A percentile compares a stretch with the other conserved stretches of the same genome.
phyloP scores from a whole-genome alignment of 352 stramenopile genomes.

The Globisporangium spinosum region DNA sequence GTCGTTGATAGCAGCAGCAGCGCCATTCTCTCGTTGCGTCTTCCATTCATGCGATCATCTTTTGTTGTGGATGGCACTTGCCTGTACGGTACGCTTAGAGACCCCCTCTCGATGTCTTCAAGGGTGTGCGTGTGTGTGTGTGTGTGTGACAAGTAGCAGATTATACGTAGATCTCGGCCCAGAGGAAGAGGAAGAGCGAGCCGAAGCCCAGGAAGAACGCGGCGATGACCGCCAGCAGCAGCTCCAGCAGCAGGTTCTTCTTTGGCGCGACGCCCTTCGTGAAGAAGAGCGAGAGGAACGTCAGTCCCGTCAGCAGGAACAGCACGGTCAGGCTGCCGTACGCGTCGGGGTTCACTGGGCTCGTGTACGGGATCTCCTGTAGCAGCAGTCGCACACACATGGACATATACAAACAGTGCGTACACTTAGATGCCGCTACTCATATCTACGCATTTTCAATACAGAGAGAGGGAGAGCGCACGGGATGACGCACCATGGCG shows the following conservation, averaged over 20 bases:
- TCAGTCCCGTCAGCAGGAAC: slow-evolving; percentile 65
- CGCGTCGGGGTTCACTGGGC: slow-evolving; percentile 60
- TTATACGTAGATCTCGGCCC: slow-evolving; percentile 88
- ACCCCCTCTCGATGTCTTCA: background rate
- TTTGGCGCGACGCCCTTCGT: slow-evolving; percentile 64
- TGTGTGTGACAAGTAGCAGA: background rate
- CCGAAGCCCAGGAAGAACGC: slow-evolving; percentile 76
- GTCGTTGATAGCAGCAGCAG: background rate
- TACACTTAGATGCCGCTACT: background rate
- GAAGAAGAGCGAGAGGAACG: slow-evolving; percentile 83
- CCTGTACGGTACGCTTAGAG: too few relatives aligned
- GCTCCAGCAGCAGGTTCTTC: slow-evolving; percentile 76
- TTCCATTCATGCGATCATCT: background rate
- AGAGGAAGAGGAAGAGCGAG: slow-evolving; percentile 85
- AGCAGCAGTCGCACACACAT: background rate
- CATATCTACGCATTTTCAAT: background rate
- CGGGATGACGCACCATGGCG: background rate
- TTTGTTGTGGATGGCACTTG: background rate
- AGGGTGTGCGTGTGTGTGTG: background rate
- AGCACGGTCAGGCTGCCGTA: slow-evolving; percentile 63
- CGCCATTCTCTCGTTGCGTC: background rate
- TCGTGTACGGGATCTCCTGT: slow-evolving; percentile 82
- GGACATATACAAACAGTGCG: background rate
- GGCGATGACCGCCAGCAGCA: slow-evolving; percentile 59
- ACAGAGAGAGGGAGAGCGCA: background rate